These are phyloP conservation scores for Colletotrichum gloeosporioides DNA, from an alignment of 2,329 filamentous ascomycete species.

Conservation along the genomic window DNA sequence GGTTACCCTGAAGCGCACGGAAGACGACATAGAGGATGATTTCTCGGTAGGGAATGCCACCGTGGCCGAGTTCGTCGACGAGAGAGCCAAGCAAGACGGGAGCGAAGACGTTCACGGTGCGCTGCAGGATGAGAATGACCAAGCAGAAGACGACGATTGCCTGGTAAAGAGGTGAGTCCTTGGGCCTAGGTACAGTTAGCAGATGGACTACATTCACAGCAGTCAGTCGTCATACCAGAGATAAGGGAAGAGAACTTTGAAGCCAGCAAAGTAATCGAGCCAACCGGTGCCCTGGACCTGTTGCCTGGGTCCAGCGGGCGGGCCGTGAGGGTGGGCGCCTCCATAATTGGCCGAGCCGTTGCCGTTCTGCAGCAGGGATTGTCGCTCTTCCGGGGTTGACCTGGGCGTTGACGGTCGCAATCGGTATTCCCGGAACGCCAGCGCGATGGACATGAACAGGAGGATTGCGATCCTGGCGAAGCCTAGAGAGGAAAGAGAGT, in stretches of 20 bases:
- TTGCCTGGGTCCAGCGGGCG: slow-evolving; percentile 23
- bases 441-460: slow-evolving; percentile 36
- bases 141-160: slow-evolving; percentile 45
- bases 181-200: slow-evolving; percentile 39
- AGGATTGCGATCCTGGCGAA: slow-evolving; percentile 36
- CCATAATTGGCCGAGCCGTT: slow-evolving; percentile 36
- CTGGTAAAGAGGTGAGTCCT: slow-evolving; percentile 45
- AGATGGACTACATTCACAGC: neutral
- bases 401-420: slow-evolving; percentile 28
- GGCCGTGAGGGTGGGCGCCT: slow-evolving; percentile 12
- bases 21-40: slow-evolving; percentile 49
- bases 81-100: slow-evolving; percentile 47
- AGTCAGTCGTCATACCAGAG: slow-evolving; percentile 38
- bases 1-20: slow-evolving; percentile 50
- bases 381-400: slow-evolving; percentile 38
- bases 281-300: slow-evolving; percentile 42
- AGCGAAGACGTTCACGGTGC: slow-evolving; percentile 47
- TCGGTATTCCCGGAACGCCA: slow-evolving; percentile 36
- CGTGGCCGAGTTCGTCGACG: slow-evolving; percentile 44
- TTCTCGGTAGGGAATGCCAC: slow-evolving; percentile 45
- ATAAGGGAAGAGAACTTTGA: slow-evolving; percentile 49
- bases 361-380: slow-evolving; percentile 45
- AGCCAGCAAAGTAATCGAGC: slow-evolving; percentile 52
- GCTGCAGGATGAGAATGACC: slow-evolving; percentile 44
- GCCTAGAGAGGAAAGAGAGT: slow-evolving; percentile 34